Base-by-base conservation (phyloP, 1,284 basidiomycete species). In the Trametes pubescens region DNA sequence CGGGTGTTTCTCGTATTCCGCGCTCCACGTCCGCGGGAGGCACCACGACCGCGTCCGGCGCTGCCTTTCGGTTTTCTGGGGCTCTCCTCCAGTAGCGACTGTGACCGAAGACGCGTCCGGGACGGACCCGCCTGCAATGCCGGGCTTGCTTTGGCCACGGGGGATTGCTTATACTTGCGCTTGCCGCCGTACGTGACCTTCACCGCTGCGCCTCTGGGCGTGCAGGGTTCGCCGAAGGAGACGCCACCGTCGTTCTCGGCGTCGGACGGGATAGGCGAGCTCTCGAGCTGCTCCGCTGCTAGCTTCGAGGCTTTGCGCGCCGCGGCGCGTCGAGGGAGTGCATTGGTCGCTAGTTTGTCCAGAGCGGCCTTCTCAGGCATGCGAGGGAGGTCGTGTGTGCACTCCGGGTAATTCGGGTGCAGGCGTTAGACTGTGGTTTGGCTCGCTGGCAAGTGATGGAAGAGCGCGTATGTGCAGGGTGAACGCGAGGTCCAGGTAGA, bases 261-360 rank as follows among this genome's bases (percentile, higher is more conserved):
- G 32, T 71, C 72, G 14, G 68, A 69, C 34, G 62, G 64, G n/a
- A 60, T 48, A 21, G 70, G 65, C 5, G 74, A 74, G 54, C 70
- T 73, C 43, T 68, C 65, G 37, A 74, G 65, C 65, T 76, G 75
- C 46, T 71, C 68, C 16, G 73, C 70, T 18, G 72, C 68, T 11
- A 70, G 61, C 24, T 48, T 59, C n/a, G 71, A 62, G 6, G 75
- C 73, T 55, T 69, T 73, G 47, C 62, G 69, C 18, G 73, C 72
- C 3, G 74, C 75, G 4, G 71, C 70, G 22, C 75, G 74, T 18
- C 69, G 66, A 4, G 68, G 65, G 37, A 59, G 59, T 13, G 34
- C 29, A 13, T 48, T 57, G 21, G 48, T 51, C 13, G 46, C 43
- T 2, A 55, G 35, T 5, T 38, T 44, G 54, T 43, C 54, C 26